Evolutionary conservation across 306 rosid species (phyloP), one percentile per base, ranked within the genome.

Genomic region (Boehmeria nivea): DNA sequence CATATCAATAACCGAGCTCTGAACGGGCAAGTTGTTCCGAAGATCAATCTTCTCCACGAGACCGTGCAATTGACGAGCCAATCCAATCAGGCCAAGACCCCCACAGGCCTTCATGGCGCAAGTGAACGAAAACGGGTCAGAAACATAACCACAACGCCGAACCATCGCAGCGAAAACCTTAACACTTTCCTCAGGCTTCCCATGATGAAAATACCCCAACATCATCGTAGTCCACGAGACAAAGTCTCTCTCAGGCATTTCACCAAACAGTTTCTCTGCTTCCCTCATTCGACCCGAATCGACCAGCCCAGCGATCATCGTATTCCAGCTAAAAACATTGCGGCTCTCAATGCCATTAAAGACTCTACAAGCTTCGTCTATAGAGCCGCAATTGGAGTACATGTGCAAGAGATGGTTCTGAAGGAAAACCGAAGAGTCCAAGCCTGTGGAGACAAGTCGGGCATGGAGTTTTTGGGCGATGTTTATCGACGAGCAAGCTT

Each of bases 161-260:
- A 69, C 60, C 89, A 79, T 79, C n/a, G 59, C 69, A 40, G 38
- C 40, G 59, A 85, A 82, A 34, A 72, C 66, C 44, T 65, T 64
- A 14, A 85, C 21, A 15, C 80, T 61, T 0, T 58, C 51, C 0
- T 6, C 16, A 15, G 76, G 72, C 59, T 56, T 54, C 11, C 83
- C 79, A 13, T 82, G 78, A 48, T 47, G 86, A 59, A 54, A 65
- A 69, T 82, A 73, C 34, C 86, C 89, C 3, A 84, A 79, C 70
- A 85, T 77, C 76, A 85, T 67, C 6, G 82, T 70, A 20, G 86
- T 79, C 94, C 84, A 85, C 45, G 94, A 79, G 44, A 82, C 75
- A 5, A 68, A 67, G 52, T 85, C 94, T 54, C 78, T 74, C 36
- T 12, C 26, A 13, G 94, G 86, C 87, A 82, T 82, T 79, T 74